Evolutionary conservation across 306 rosid species (phyloP).

Genomic region (Sicyos baderoa): DNA sequence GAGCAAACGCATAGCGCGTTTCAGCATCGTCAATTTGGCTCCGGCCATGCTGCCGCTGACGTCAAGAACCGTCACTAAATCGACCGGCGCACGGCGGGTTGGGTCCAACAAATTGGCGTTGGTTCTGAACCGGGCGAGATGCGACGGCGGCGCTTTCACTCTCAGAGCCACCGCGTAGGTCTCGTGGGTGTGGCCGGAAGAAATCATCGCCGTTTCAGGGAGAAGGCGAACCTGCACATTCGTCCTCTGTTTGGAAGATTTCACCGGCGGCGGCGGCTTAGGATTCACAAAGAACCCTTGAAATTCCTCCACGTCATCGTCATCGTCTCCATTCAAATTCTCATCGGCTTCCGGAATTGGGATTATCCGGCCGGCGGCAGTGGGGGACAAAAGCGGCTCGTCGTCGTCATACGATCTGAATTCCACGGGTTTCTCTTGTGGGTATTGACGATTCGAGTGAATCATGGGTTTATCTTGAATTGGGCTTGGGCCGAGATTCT

Average conservation of each 20-base stretch:
- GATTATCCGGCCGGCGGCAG: constrained; percentile 20
- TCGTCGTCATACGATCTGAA: constrained; percentile 45
- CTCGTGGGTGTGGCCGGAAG: constrained; percentile 43
- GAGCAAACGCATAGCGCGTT: constrained; percentile 26
- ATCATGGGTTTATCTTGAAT: constrained; percentile 14
- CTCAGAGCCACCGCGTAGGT: constrained; percentile 53
- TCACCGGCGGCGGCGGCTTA: constrained; percentile 47
- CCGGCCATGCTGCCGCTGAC: constrained; percentile 32
- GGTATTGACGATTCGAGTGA: not conserved
- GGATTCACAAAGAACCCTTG: constrained; percentile 73
- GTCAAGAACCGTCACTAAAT: constrained; percentile 33
- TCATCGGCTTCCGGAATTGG: constrained; percentile 22
- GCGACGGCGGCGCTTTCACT: constrained; percentile 56
- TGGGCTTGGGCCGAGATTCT: constrained; percentile 16
- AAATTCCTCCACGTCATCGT: constrained; percentile 38
- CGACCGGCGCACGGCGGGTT: constrained; percentile 25
- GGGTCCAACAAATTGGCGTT: constrained; percentile 24
- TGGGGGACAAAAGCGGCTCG: constrained; percentile 20
- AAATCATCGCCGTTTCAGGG: constrained; percentile 64
- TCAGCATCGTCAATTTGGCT: constrained; percentile 24
- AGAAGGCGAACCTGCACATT: constrained; percentile 54
- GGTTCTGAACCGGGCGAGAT: constrained; percentile 1
- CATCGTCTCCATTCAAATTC: constrained; percentile 4
- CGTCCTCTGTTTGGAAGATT: constrained; percentile 36
- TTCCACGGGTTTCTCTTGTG: not conserved